Percentiles rank a stretch among this genome's conserved stretches.
Conservation (phyloP, 495 filamentous ascomycete species). For the Talaromyces proteolyticus region DNA sequence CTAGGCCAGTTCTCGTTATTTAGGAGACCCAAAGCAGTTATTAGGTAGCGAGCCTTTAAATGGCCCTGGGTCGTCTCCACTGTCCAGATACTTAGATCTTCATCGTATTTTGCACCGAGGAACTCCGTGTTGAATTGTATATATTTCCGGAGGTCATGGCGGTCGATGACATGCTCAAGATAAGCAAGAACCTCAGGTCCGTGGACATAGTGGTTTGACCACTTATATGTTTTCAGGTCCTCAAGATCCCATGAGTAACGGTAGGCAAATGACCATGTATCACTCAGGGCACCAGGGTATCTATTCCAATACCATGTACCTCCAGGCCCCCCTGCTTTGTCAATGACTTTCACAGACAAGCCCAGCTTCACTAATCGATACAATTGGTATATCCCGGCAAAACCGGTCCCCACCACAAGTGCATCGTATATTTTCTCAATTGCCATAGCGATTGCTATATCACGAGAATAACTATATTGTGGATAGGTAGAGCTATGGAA, state of each 20-base stretch:
- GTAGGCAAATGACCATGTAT: constrained; percentile 19
- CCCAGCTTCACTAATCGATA: constrained; percentile 29
- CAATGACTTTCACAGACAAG: constrained; percentile 33
- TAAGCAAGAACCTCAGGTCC: constrained; percentile 20
- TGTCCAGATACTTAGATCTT: not conserved
- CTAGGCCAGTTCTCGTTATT: constrained; percentile 21
- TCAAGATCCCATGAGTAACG: constrained; percentile 18
- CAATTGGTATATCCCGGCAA: constrained; percentile 32
- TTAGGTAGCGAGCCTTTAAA: constrained; percentile 10
- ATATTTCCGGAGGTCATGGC: constrained; percentile 15
- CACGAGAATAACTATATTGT: too few relatives aligned
- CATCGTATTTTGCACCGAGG: constrained; percentile 1
- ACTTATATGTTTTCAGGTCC: constrained; percentile 18
- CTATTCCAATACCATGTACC: constrained; percentile 44
- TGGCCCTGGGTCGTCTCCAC: not conserved
- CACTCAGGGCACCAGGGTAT: constrained; percentile 24
- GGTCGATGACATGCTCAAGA: constrained; percentile 18
- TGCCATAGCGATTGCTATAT: too few relatives aligned
- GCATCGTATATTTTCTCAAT: too few relatives aligned
- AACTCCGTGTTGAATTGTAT: constrained; percentile 23
- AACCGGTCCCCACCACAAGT: constrained; percentile 49
- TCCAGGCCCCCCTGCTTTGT: constrained; percentile 40
- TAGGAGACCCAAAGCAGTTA: constrained; percentile 13
- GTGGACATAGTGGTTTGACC: constrained; percentile 6
- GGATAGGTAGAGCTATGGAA: too few relatives aligned